Evolutionary conservation across 179 eudicot species (phyloP), one percentile per base, ranked within the genome.

Genomic region (Spinacia oleracea): DNA sequence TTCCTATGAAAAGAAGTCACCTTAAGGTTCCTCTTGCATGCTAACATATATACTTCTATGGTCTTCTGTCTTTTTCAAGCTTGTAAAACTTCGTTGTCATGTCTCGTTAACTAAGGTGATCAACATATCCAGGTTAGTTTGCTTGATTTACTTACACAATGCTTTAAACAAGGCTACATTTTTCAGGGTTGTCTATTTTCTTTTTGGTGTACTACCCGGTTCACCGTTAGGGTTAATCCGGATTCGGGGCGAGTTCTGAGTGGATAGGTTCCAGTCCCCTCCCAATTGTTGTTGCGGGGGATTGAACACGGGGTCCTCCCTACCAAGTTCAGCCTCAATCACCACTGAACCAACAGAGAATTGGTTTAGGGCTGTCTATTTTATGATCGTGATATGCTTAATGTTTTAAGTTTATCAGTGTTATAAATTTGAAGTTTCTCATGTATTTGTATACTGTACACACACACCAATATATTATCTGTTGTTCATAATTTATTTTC

Each of bases 1-100:
- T 66, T 66, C 25, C 70, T 48, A 66, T 38, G 4, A 66, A 66
- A 66, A 38, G 70, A 66, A 66, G 48, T 21, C 27, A 66, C 4
- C 71, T 38, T 66, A 35, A 20, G 46, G 18, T 38, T 66, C 71
- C 71, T 9, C 46, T 66, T 40, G n/a, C n/a, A n/a, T n/a, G 15
- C 71, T 66, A 66, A 66, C 25, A 66, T 66, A 38, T 32, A 64
- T 63, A 62, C 35, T 9, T 45, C 9, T 11, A 16, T 38, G 14
- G 12, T 66, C 48, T 66, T n/a, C 46, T 38, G n/a, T 66, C 71
- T 12, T 66, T 20, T 35, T 38, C 9, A 66, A 32, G 34, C 18
- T 20, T 66, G 14, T 16, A 66, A 38, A 34, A 35, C 27, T 9
- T 66, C 18, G 40, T 38, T 11, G 63, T 58, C 8, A 6, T 9